These are phyloP conservation scores for Diaporthe ilicicola DNA, from an alignment of 2,329 filamentous ascomycete genomes.

Conservation along the genomic window DNA sequence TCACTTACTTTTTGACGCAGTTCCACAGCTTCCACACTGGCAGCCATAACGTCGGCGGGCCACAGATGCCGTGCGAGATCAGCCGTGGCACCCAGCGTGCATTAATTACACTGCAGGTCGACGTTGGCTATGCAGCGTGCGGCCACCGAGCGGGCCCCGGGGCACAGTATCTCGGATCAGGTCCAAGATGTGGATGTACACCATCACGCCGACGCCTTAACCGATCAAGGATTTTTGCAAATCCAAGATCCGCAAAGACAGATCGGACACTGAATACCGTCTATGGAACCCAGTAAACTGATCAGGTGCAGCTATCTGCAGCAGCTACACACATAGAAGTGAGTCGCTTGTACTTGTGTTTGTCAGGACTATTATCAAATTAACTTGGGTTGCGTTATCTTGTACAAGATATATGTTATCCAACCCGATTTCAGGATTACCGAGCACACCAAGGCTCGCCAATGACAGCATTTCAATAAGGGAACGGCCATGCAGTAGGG, in stretches of 20 bases:
- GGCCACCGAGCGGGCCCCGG: conserved; percentile 8
- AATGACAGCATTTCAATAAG: neutral
- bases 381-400: neutral
- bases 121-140: conserved; percentile 22
- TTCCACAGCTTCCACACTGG: conserved; percentile 8
- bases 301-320: neutral
- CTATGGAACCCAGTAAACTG: neutral
- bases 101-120: conserved; percentile 26
- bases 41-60: conserved; percentile 1
- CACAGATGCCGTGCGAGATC: conserved; percentile 28
- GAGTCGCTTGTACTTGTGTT: neutral
- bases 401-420: neutral
- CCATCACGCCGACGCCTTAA: neutral
- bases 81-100: conserved; percentile 11
- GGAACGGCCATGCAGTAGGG: neutral
- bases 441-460: neutral
- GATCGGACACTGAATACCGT: neutral
- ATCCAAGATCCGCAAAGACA: neutral
- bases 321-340: neutral
- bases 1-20: neutral
- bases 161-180: conserved; percentile 12
- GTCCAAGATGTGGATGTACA: neutral
- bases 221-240: neutral
- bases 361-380: neutral
- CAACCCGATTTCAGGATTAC: neutral